These are phyloP conservation scores for Papilionanthe hybrid DNA, from an alignment of 116 monocot species.

Conservation along the genomic window DNA sequence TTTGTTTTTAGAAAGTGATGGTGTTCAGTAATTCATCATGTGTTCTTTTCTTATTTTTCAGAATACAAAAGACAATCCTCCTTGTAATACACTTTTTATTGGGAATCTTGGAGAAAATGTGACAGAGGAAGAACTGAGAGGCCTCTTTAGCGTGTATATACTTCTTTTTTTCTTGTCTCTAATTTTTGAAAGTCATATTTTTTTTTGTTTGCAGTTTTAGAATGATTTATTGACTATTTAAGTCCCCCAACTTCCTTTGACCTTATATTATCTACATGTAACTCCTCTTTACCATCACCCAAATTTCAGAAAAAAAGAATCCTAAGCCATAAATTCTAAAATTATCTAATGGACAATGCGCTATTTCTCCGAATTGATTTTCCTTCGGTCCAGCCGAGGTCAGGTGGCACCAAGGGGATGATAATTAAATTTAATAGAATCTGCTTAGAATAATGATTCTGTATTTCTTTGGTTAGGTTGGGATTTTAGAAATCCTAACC, in stretches of 20 bases:
- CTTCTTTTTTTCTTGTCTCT: neutral
- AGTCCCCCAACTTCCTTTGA: neutral
- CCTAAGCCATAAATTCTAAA: too few relatives aligned
- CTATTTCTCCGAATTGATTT: too few relatives aligned
- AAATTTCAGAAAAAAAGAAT: neutral
- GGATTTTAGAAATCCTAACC: neutral
- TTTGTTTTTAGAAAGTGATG: neutral
- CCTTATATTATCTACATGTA: neutral
- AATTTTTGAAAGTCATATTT: neutral
- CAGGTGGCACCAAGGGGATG: too few relatives aligned
- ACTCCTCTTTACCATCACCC: neutral
- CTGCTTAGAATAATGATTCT: neutral
- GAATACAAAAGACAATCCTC: constrained; percentile 96
- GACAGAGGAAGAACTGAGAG: constrained; percentile 77
- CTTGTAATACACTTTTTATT: constrained; percentile 94
- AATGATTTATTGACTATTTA: neutral
- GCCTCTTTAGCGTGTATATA: constrained; percentile 71
- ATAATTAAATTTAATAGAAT: too few relatives aligned
- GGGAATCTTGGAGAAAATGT: constrained; percentile 96
- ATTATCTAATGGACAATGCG: too few relatives aligned
- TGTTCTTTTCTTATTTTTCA: constrained; percentile 24
- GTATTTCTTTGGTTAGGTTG: neutral
- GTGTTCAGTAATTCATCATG: neutral
- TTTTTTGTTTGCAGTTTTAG: neutral
- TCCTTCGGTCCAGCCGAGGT: too few relatives aligned